Percentiles rank a stretch among this genome's conserved stretches.
These are phyloP conservation scores for Telopea speciosissima DNA, from an alignment of 177 flowering plant genomes.

Conservation along the genomic window DNA sequence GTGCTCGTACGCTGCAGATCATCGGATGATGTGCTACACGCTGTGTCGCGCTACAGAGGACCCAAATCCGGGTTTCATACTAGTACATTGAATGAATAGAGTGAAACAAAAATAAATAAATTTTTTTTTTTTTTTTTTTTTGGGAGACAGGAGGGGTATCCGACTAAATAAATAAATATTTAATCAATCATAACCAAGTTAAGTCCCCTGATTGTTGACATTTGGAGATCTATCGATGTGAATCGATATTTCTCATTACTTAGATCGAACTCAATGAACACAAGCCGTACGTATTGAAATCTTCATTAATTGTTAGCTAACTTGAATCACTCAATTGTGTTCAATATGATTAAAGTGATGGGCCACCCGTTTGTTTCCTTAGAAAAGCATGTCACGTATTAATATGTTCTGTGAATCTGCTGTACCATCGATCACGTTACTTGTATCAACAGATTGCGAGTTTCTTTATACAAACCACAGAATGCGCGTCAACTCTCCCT, in stretches of 20 bases:
- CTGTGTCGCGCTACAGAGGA: too few species aligned
- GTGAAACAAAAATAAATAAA: too few species aligned
- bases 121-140: too few species aligned
- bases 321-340: not conserved
- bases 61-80: not conserved
- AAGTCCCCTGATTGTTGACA: not conserved
- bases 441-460: not conserved
- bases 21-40: too few species aligned
- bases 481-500: not conserved
- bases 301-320: not conserved
- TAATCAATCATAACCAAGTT: not conserved
- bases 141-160: too few species aligned
- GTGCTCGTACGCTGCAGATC: too few species aligned
- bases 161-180: too few species aligned
- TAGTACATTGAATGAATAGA: not conserved
- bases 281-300: too few species aligned
- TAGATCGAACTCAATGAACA: not conserved
- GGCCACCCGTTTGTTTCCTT: not conserved
- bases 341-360: not conserved
- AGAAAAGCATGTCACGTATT: not conserved
- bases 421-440: not conserved
- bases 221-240: not conserved
- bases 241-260: not conserved
- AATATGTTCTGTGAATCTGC: not conserved
- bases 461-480: not conserved